phyloP scores from a whole-genome alignment of 1,284 basidiomycete species.

The Cutaneotrichosporon sp. region DNA sequence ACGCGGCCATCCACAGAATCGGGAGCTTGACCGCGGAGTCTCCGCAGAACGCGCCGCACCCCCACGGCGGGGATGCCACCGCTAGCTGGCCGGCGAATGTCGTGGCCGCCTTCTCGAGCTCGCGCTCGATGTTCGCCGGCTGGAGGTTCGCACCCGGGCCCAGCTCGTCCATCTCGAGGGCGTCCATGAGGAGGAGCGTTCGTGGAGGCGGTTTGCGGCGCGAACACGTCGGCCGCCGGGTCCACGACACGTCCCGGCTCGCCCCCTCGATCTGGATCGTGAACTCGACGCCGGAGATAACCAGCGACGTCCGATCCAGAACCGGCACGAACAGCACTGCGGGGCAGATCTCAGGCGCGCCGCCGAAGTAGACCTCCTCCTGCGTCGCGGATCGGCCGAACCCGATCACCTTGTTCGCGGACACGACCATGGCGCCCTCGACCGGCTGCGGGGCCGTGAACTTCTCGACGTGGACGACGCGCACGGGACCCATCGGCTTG shows the following conservation, averaged over 20 bases:
- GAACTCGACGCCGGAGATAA: neutral
- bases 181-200: constrained; percentile 3
- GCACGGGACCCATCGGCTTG: neutral
- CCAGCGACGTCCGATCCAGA: neutral
- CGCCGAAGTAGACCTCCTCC: constrained; percentile 7
- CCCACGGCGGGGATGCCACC: neutral
- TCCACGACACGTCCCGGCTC: neutral
- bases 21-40: constrained; percentile 3
- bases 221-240: neutral
- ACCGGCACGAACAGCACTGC: constrained; percentile 2
- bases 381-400: constrained; percentile 7
- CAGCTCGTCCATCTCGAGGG: neutral
- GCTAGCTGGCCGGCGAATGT: neutral
- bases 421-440: constrained; percentile 6
- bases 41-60: constrained; percentile 11
- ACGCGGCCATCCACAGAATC: constrained; percentile 6
- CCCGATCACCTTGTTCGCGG: constrained; percentile 11
- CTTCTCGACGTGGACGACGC: neutral
- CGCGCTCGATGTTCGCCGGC: neutral
- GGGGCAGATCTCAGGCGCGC: neutral
- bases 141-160: neutral
- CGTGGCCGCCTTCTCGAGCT: neutral
- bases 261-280: neutral
- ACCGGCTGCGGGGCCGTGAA: neutral
- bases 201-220: too few species aligned